Evolutionary conservation across 2,329 filamentous ascomycete species (phyloP), one percentile per base, ranked within the genome.

Genomic region (Penicillium sp.): DNA sequence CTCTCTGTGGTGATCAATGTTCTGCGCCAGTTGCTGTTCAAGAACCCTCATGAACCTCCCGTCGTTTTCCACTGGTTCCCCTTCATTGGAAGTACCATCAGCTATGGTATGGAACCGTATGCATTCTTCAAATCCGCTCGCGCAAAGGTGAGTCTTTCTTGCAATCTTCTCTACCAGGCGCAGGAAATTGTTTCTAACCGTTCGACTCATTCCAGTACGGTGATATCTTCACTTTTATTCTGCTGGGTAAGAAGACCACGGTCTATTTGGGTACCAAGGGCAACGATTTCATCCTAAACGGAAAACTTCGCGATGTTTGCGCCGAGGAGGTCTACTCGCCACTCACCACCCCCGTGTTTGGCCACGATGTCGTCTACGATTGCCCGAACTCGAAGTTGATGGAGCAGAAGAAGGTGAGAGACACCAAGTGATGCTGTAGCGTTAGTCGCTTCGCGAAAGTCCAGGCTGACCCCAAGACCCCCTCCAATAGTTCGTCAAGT

Each of bases 271-370:
- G 92, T 51, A 87, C 88, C 31, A 83, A 87, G 63, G 91, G 91
- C 63, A 96, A 95, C 73, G 90, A 96, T 63, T 95, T 96, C 73
- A 92, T 96, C 63, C 81, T 96, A 63, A 96, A 96, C 71, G 91
- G 90, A 70, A 96, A 94, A 79, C 82, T 91, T 67, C 91, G 89
- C 77, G 91, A 96, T 69, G 87, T 96, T 66, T 92, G 89, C 71
- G 92, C 92, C 31, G 92, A 96, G 76, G 91, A 96, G 67, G 90
- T 96, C 60, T 96, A 96, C 77, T 88, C 85, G 51, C 88, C 90
- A 52, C 81, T 96, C 53, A 85, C 81, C 21, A 86, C 83, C 5
- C 84, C 84, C 40, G 84, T 87, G 3, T 96, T 96, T 70, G 91
- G 91, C 63, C 87, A 85, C 66, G 88, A 92, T 76, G 91, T 96